These are phyloP conservation scores for Tetrapisispora namnaoensis DNA, from an alignment of 805 yeast species.

Conservation along the genomic window DNA sequence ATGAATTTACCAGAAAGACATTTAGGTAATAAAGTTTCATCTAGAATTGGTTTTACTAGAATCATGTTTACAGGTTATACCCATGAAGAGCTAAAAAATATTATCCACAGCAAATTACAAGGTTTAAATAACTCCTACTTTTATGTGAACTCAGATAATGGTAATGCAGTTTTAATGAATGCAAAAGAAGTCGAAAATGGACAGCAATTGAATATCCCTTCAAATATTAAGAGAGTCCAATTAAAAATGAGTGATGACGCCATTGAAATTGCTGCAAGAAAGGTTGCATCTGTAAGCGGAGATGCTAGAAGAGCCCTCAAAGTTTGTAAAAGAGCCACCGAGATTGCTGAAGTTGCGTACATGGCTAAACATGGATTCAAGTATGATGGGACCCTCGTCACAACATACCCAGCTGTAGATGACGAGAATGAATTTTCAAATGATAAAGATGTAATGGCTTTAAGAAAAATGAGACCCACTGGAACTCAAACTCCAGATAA, in stretches of 20 bases:
- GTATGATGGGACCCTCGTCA: conserved; percentile 16
- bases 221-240: conserved; percentile 23
- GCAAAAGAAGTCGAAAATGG: conserved; percentile 9
- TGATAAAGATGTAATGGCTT: conserved; percentile 8
- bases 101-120: conserved; percentile 63
- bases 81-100: conserved; percentile 62
- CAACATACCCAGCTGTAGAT: conserved; percentile 7
- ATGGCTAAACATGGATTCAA: conserved; percentile 29
- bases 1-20: conserved; percentile 94
- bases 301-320: conserved; percentile 91
- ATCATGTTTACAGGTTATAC: conserved; percentile 85
- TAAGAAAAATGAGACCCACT: neutral
- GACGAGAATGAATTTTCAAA: conserved; percentile 13
- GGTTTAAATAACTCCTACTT: conserved; percentile 32
- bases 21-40: conserved; percentile 78
- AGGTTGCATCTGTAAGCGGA: conserved; percentile 93
- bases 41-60: conserved; percentile 81
- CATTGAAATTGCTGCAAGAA: conserved; percentile 82
- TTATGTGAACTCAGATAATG: conserved; percentile 30
- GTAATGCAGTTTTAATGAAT: conserved; percentile 27
- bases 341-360: conserved; percentile 65
- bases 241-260: conserved; percentile 53
- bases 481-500: neutral
- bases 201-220: conserved; percentile 5
- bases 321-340: conserved; percentile 82